These are phyloP conservation scores for Nakazawaea laoshanensis DNA, from an alignment of 805 yeast genomes.

Conservation along the genomic window DNA sequence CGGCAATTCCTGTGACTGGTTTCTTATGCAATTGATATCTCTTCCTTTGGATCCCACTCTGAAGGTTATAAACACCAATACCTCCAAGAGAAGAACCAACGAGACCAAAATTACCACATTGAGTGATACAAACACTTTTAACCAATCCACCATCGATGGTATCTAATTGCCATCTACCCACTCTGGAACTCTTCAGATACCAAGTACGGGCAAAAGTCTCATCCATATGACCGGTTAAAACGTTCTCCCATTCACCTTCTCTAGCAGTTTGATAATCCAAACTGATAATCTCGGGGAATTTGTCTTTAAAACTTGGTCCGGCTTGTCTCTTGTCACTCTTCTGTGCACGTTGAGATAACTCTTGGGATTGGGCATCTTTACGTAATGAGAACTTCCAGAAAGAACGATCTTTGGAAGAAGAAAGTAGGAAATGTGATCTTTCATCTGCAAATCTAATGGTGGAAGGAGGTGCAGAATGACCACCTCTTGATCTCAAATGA, in stretches of 20 bases:
- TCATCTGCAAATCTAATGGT: constrained; percentile 68
- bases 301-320: constrained; percentile 54
- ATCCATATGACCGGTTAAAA: constrained; percentile 81
- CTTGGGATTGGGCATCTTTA: constrained; percentile 95
- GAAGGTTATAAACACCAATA: constrained; percentile 80
- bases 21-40: constrained; percentile 63
- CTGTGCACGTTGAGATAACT: constrained; percentile 69
- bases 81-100: constrained; percentile 87
- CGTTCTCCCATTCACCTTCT: constrained; percentile 89
- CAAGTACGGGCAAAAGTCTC: constrained; percentile 85
- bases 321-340: constrained; percentile 35
- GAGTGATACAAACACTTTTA: constrained; percentile 70
- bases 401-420: constrained; percentile 80
- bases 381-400: constrained; percentile 90
- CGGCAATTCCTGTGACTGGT: constrained; percentile 79
- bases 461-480: constrained; percentile 91
- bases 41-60: constrained; percentile 78
- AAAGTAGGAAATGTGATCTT: constrained; percentile 70
- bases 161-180: constrained; percentile 62
- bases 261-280: constrained; percentile 69
- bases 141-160: constrained; percentile 77
- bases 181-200: constrained; percentile 71
- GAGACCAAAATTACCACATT: constrained; percentile 91
- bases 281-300: constrained; percentile 67
- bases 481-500: constrained; percentile 87